Conservation (phyloP, 441 rosid genomes). For the Croton laevigatus region DNA sequence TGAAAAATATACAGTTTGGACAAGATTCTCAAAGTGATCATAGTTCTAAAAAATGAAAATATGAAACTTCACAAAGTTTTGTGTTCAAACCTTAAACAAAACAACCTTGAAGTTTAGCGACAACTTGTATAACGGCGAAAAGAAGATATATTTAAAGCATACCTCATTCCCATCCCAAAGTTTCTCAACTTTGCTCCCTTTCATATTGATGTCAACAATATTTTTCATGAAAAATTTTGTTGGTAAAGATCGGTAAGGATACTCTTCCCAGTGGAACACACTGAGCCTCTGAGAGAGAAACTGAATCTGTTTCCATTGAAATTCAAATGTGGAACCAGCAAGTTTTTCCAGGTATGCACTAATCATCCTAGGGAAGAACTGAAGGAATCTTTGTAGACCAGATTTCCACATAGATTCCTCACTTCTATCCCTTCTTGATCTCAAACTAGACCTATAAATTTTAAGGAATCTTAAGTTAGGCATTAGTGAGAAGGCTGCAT, state of each 20-base stretch:
- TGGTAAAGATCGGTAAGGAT: not conserved
- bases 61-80: too few relatives aligned
- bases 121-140: too few relatives aligned
- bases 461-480: not conserved
- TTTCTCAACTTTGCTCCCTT: not conserved
- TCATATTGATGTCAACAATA: not conserved
- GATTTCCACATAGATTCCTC: too few relatives aligned
- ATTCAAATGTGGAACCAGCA: not conserved
- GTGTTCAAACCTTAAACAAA: too few relatives aligned
- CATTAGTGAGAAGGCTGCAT: not conserved
- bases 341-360: not conserved
- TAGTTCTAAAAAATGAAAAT: too few relatives aligned
- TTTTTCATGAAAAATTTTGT: not conserved
- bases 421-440: too few relatives aligned
- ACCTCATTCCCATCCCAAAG: constrained; percentile 10
- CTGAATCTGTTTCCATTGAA: not conserved
- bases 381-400: not conserved
- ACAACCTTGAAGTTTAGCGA: too few relatives aligned
- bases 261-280: not conserved
- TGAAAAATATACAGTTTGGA: too few relatives aligned
- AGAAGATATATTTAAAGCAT: not conserved
- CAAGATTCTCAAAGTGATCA: too few relatives aligned
- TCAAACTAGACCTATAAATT: not conserved
- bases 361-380: too few relatives aligned
- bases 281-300: not conserved